Base-by-base conservation (phyloP, 2,329 filamentous ascomycete genomes). In the Byssoonygena ceratinophila region DNA sequence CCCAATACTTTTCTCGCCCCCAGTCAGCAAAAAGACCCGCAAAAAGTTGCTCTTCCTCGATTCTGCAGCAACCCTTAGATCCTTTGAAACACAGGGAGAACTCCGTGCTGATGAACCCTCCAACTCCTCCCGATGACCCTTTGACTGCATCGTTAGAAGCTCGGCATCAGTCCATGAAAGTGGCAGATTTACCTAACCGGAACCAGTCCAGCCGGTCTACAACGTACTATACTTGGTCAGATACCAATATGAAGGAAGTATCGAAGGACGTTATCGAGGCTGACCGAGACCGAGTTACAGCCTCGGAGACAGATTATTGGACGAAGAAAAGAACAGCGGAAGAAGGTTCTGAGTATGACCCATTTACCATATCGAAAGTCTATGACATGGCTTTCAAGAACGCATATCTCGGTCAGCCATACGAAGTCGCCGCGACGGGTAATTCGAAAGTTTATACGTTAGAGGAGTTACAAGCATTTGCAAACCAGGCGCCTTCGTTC, bases 341-440 rank as follows among this genome's bases (percentile, higher is more conserved):
- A 6, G 18, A 41, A 23, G 22, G 16, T 23, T 40, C 27, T 16
- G 43, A 47, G 37, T 47, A 53, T n/a, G 45, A 47, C 43, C 27
- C 37, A 4, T 32, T 40, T 11, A 29, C 44, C 12, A 22, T 51
- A 22, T 55, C 46, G 22, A 55, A 32, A 36, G 51, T 43, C 5
- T 20, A 47, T 20, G 29, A 45, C 14, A 53, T 55, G 54, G 22
- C 53, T n/a, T 55, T 55, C 18, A 47, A 34, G 31, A 55, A 55
- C 16, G 54, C 54, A 4, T 55, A 55, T 29, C 29, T 50, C 37
- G 20, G 12, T 23, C 37, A 32, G 14, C 4, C 16, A 12, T 25
- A 37, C 34, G 8, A 48, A 12, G 23, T n/a, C 1, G 25, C 16
- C 7, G 16, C 39, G 14, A 27, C 41, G 29, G 31, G 23, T 8